A percentile compares a stretch with the other conserved stretches of the same genome.
phyloP scores from a whole-genome alignment of 169 alveolate species.

The Cryptosporidium andersoni region DNA sequence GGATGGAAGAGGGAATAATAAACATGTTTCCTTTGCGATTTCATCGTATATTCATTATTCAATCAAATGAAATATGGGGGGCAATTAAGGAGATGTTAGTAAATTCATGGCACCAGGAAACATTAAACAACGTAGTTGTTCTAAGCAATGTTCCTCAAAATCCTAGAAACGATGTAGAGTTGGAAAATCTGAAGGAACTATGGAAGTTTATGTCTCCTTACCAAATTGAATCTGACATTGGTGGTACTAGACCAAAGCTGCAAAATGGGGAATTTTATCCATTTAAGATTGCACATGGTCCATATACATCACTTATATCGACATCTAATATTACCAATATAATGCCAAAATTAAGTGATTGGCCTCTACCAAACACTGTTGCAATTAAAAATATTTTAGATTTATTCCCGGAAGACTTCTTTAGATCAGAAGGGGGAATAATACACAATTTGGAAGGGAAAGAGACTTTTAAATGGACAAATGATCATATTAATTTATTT shows the following conservation, averaged over 20 bases:
- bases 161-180: slow-evolving; percentile 15
- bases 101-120: slow-evolving; percentile 14
- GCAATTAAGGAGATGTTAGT: slow-evolving; percentile 28
- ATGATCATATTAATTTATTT: slow-evolving; percentile 11
- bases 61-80: slow-evolving; percentile 20
- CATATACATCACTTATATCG: slow-evolving; percentile 11
- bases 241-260: slow-evolving; percentile 42
- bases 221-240: slow-evolving; percentile 32
- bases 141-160: slow-evolving; percentile 35
- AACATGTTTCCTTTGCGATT: slow-evolving; percentile 47
- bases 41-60: slow-evolving; percentile 16
- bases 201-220: slow-evolving; percentile 65
- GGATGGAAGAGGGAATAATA: slow-evolving; percentile 54
- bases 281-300: slow-evolving; percentile 49
- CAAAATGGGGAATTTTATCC: slow-evolving; percentile 39
- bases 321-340: neutral
- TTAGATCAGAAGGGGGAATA: slow-evolving; percentile 16
- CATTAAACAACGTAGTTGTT: slow-evolving; percentile 7
- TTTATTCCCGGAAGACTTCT: slow-evolving; percentile 8
- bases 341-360: slow-evolving; percentile 20
- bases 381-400: slow-evolving; percentile 29
- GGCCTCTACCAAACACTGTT: slow-evolving; percentile 23
- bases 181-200: slow-evolving; percentile 1
- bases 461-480: slow-evolving; percentile 23
- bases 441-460: neutral